Base-by-base conservation (phyloP, 345 rosid species). In the Rhodamnia rubescens region DNA sequence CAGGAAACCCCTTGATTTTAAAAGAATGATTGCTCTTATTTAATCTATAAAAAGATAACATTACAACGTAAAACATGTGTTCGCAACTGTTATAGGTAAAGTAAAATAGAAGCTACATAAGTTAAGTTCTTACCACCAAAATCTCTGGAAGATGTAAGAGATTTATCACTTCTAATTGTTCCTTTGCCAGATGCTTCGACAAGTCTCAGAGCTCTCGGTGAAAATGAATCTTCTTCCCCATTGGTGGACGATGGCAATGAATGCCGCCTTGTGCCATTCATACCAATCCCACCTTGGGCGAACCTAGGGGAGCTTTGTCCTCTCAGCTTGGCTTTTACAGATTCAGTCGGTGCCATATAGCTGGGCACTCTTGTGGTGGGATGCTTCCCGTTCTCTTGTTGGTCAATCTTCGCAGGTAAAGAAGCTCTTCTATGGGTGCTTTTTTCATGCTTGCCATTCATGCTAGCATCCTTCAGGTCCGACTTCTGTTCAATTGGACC, bases 281-380 rank as follows among this genome's bases (percentile, higher is more conserved):
- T 93, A 88, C 91, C 96, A 64, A 86, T 86, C 85, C 85, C 91
- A 86, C 92, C 95, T 86, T 83, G 89, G 52, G 90, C 49, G 84
- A 93, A 47, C 74, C 92, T 74, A 1, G 97, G 93, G 61, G 98
- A 92, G 64, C 93, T 96, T 89, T 95, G 96, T 87, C 89, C 95
- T 88, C 91, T 92, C 55, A 93, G 89, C 90, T 91, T 95, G 85
- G 98, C 98, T 91, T 92, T 96, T 52, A 94, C 94, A 87, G 98
- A 95, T 90, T 91, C 93, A 86, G 98, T 96, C 74, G 97, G 94
- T 69, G 95, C 95, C 99, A 94, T 96, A 85, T 95, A 96, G 90
- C 98, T 93, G 20, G 97, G 98, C 81, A 92, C 87, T 85, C 91
- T 95, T 24, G 92, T 81, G n/a, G 91, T 87, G 82, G 89, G 91